Conservation (phyloP, 1,284 basidiomycete genomes). For the Naganishia cerealis region DNA sequence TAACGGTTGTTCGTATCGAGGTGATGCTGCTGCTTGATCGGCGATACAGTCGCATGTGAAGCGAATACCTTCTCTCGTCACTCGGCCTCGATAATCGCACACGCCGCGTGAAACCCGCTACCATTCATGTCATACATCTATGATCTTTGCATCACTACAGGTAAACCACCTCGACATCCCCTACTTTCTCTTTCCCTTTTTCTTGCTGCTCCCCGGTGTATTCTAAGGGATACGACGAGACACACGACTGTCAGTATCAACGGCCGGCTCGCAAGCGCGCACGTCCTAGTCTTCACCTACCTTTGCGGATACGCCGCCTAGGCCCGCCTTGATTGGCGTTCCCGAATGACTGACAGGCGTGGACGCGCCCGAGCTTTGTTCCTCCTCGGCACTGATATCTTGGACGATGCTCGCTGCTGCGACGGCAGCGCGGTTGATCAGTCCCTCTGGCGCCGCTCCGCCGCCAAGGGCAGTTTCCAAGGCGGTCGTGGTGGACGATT, state of each 20-base stretch:
- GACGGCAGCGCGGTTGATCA: constrained; percentile 34
- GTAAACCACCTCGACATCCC: neutral
- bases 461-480: neutral
- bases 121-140: constrained; percentile 3
- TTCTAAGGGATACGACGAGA: constrained; percentile 25
- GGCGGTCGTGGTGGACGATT: neutral
- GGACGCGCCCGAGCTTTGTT: constrained; percentile 14
- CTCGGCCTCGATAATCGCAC: too few relatives aligned
- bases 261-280: constrained; percentile 23
- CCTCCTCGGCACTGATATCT: neutral
- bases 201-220: constrained; percentile 45
- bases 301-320: constrained; percentile 30
- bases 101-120: neutral
- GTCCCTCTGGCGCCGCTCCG: constrained; percentile 28
- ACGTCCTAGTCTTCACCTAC: constrained; percentile 28
- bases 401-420: neutral
- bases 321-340: constrained; percentile 16
- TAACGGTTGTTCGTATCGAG: neutral
- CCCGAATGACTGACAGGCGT: constrained; percentile 12
- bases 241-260: constrained; percentile 8
- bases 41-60: too few relatives aligned
- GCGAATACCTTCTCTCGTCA: too few relatives aligned
- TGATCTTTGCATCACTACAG: neutral
- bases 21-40: too few relatives aligned
- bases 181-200: constrained; percentile 43